These are phyloP conservation scores for Phytophthora megakarya DNA, from an alignment of 352 stramenopile species.

Conservation along the genomic window DNA sequence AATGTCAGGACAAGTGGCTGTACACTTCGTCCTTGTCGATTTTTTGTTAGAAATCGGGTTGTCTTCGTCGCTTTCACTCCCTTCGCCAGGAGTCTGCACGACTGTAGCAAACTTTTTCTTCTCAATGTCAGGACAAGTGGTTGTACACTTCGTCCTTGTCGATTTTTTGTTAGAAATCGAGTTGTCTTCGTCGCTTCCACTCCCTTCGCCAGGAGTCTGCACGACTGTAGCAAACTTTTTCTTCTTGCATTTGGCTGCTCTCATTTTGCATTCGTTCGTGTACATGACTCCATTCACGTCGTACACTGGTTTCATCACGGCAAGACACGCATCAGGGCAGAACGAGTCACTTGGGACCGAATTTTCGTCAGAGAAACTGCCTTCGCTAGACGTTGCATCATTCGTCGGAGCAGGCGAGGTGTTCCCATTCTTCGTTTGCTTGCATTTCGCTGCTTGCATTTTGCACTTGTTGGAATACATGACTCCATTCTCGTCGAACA, in stretches of 20 bases:
- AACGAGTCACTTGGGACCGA: no score
- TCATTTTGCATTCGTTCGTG: slow-evolving; percentile 21
- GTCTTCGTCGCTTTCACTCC: neutral
- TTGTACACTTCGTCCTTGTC: no score
- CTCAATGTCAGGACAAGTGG: no score
- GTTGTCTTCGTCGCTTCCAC: neutral
- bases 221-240: slow-evolving; percentile 2
- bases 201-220: neutral
- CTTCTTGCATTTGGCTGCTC: slow-evolving; percentile 15
- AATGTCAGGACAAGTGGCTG: neutral
- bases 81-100: neutral
- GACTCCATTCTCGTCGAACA: neutral
- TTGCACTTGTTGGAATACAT: neutral
- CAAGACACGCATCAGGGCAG: neutral
- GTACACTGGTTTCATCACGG: neutral
- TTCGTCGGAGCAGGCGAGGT: neutral
- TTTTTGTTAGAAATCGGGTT: neutral
- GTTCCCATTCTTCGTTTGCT: neutral
- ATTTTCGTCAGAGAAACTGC: no score
- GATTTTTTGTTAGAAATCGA: no score
- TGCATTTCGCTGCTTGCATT: neutral
- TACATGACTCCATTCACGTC: slow-evolving; percentile 13
- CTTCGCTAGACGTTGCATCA: no score
- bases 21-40: neutral
- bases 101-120: no score